phyloP scores from a whole-genome alignment of 345 rosid genomes.

The Citrus inodora region DNA sequence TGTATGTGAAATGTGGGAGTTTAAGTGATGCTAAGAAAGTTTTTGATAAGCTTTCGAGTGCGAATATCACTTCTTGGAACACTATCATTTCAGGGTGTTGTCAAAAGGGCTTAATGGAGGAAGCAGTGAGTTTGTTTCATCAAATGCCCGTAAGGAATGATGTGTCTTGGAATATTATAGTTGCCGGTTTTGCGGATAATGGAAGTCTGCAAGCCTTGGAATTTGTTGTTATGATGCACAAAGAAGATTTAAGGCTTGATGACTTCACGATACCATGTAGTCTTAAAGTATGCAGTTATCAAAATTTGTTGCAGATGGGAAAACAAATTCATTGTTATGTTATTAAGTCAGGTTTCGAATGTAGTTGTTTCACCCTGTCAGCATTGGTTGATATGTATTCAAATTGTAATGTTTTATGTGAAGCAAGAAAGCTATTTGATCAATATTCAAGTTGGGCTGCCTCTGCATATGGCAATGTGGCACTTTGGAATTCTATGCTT shows the following conservation, averaged over 20 bases:
- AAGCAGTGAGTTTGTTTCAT: slow-evolving; percentile 53
- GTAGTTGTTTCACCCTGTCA: slow-evolving; percentile 47
- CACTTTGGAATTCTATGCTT: slow-evolving; percentile 64
- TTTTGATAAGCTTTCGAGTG: slow-evolving; percentile 33
- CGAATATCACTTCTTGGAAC: slow-evolving; percentile 64
- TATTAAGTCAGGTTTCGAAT: slow-evolving; percentile 48
- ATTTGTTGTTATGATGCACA: slow-evolving; percentile 54
- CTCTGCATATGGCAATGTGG: slow-evolving; percentile 22
- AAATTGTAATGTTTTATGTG: slow-evolving; percentile 40
- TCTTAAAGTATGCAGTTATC: slow-evolving; percentile 48
- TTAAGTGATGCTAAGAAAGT: slow-evolving; percentile 46
- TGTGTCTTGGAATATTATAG: slow-evolving; percentile 67
- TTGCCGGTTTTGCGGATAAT: slow-evolving; percentile 60
- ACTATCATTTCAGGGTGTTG: slow-evolving; percentile 67
- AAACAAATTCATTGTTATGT: slow-evolving; percentile 56
- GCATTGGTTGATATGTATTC: slow-evolving; percentile 77
- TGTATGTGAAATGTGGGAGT: slow-evolving; percentile 69
- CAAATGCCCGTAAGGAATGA: slow-evolving; percentile 43
- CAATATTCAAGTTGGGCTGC: slow-evolving; percentile 6
- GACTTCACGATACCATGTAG: slow-evolving; percentile 65
- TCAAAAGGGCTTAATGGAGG: slow-evolving; percentile 50
- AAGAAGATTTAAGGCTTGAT: slow-evolving; percentile 52
- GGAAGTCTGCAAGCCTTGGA: slow-evolving; percentile 48
- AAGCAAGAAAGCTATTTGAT: slow-evolving; percentile 39
- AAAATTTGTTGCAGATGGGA: slow-evolving; percentile 42